These are phyloP conservation scores for Diplosphaera chodatii DNA, from an alignment of 139 green algal species.

Conservation along the genomic window DNA sequence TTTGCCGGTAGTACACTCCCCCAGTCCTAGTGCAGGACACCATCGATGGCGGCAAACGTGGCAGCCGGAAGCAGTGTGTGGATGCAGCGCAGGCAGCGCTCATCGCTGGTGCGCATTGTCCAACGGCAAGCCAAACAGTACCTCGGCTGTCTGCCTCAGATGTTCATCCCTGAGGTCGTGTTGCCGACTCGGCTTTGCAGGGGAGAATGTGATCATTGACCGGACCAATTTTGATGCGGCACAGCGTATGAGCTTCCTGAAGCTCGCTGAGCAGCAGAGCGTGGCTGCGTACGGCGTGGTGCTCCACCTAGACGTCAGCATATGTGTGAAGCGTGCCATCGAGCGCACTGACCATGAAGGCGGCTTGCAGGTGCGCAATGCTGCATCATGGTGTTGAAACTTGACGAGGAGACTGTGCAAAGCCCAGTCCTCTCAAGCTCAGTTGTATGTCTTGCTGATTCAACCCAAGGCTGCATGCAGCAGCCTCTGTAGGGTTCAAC, in stretches of 20 bases:
- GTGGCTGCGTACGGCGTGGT: conserved; percentile 42
- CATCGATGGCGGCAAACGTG: conserved; percentile 29
- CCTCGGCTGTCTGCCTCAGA: too few relatives aligned
- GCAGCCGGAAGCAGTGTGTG: conserved; percentile 59
- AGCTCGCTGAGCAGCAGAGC: conserved; percentile 23
- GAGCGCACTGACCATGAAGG: conserved; percentile 43
- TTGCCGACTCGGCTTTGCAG: not conserved
- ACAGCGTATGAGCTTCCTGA: conserved; percentile 60
- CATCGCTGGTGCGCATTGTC: not conserved
- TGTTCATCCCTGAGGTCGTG: too few relatives aligned
- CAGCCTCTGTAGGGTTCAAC: too few relatives aligned
- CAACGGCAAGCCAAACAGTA: too few relatives aligned
- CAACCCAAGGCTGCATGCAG: too few relatives aligned
- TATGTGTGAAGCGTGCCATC: conserved; percentile 39
- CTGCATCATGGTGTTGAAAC: too few relatives aligned
- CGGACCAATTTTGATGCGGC: conserved; percentile 47
- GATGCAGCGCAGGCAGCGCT: conserved; percentile 31
- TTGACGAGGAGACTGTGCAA: too few relatives aligned
- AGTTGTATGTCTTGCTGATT: too few relatives aligned
- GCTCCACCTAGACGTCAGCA: conserved; percentile 29
- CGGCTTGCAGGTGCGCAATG: conserved; percentile 49
- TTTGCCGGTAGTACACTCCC: too few relatives aligned
- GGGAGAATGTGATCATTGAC: conserved; percentile 22
- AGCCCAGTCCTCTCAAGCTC: too few relatives aligned
- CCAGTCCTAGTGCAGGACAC: conserved; percentile 56